phyloP scores from a whole-genome alignment of 495 filamentous ascomycete genomes.

The Aspergillus taichungensis region DNA sequence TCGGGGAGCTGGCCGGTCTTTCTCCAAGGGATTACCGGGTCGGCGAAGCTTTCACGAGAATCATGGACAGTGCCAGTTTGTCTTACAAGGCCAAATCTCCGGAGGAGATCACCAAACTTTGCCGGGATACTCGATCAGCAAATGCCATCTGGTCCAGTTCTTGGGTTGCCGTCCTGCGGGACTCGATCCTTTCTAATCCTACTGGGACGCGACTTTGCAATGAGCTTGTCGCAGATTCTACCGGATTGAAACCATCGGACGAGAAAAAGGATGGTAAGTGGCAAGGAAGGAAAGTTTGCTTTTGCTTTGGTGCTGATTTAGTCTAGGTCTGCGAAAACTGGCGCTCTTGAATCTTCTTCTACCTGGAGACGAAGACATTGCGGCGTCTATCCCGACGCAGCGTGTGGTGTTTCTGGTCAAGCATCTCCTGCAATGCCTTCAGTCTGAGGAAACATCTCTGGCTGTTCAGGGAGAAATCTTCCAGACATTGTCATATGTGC shows the following conservation, averaged over 20 bases:
- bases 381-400: conserved; percentile 59
- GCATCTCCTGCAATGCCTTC: conserved; percentile 61
- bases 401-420: conserved; percentile 75
- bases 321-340: conserved; percentile 41
- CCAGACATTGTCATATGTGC: conserved; percentile 51
- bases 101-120: conserved; percentile 27
- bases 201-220: conserved; percentile 43
- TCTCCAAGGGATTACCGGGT: conserved; percentile 30
- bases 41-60: conserved; percentile 34
- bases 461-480: conserved; percentile 45
- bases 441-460: conserved; percentile 36
- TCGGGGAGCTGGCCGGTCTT: conserved; percentile 22
- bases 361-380: conserved; percentile 40
- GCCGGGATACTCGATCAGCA: conserved; percentile 26
- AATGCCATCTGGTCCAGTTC: conserved; percentile 35
- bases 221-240: conserved; percentile 52
- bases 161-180: conserved; percentile 28
- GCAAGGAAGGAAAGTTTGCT: background rate
- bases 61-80: conserved; percentile 23
- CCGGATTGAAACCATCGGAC: conserved; percentile 38
- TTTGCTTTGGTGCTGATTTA: conserved; percentile 11
- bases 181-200: conserved; percentile 25
- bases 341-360: conserved; percentile 52
- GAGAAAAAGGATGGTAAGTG: conserved; percentile 32
- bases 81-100: conserved; percentile 18